A percentile compares a stretch with the other conserved stretches of the same genome.
Conservation (phyloP, 2,329 filamentous ascomycete species). For the Aspergillus fumigatiaffinis region DNA sequence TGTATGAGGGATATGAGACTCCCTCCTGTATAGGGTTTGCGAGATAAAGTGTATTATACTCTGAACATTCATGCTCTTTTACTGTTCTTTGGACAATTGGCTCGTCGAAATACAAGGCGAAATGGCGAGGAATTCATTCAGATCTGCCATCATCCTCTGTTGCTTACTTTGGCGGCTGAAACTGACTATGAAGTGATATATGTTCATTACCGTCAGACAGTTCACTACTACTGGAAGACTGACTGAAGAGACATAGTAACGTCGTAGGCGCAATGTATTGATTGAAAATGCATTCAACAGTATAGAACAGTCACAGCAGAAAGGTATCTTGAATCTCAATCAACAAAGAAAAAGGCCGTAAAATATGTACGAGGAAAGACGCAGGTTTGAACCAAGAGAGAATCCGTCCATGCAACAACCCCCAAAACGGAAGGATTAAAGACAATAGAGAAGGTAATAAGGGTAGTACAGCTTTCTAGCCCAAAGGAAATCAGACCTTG, state of each 20-base stretch:
- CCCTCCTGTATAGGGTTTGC: not conserved
- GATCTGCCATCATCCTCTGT: not conserved
- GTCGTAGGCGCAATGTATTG: not conserved
- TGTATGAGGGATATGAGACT: not conserved
- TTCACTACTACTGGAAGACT: not conserved
- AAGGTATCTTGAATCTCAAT: not conserved
- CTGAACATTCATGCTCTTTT: not conserved
- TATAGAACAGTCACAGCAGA: not conserved
- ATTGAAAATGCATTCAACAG: not conserved
- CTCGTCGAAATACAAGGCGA: not conserved
- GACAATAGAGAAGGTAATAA: not conserved
- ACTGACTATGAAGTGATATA: not conserved
- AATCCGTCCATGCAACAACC: not conserved
- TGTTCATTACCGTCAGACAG: not conserved
- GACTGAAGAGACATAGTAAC: not conserved
- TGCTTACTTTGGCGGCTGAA: not conserved
- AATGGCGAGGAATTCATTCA: no score
- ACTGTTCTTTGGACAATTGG: not conserved
- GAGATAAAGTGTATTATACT: not conserved
- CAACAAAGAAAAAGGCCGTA: not conserved
- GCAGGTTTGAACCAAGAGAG: not conserved
- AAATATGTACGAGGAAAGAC: slow-evolving; percentile 2
- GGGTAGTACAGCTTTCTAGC: not conserved
- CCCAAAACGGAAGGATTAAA: not conserved
- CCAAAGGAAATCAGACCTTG: not conserved